Base-by-base conservation (phyloP, 805 yeast species). In the Clavispora asparagi region DNA sequence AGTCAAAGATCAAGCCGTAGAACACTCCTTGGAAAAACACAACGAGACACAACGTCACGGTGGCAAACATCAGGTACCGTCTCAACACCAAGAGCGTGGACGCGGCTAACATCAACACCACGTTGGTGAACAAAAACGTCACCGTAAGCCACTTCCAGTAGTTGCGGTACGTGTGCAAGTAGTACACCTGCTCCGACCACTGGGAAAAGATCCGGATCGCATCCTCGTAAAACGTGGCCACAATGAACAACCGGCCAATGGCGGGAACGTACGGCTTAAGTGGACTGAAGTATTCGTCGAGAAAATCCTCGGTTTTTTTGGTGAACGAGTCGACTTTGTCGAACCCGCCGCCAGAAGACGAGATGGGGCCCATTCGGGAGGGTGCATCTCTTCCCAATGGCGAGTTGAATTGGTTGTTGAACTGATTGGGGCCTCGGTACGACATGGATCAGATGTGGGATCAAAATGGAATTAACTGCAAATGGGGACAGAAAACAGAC, bases 221-320 rank as follows among this genome's bases (percentile, higher is more conserved):
- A 61, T 94, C 98, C 68, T 92, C 98, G 54, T 82, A 79, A 63
- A 91, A 92, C 0, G 98, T 94, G 41, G 96, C 95, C 46, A 92
- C 96, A 51, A 92, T 91, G 54, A 91, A 79, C 50, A 87, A 81
- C 48, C 98, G 77, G 33, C 97, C 98, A 57, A 92, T 79, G 19
- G 82, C 82, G 8, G 98, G 97, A 41, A 91, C 83, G 58, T 81
- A 83, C 0, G 92, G 92, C 62, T 77, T 83, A 39, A 83, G 61
- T 43, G 79, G 71, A 54, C 75, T 63, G 44, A 67, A 57, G 71
- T 81, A 66, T 45, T 70, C 62, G 69, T 83, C 77, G 60, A 81
- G 63, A 50, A 64, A 51, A 51, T 68, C 78, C 57, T 86, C 92
- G 30, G 81, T 69, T 47, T 70, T 68, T 51, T 77, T 76, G 31